Evolutionary conservation across 164 flowering plant species (phyloP), one percentile per base, ranked within the genome.

Genomic region (Annona cherimola): DNA sequence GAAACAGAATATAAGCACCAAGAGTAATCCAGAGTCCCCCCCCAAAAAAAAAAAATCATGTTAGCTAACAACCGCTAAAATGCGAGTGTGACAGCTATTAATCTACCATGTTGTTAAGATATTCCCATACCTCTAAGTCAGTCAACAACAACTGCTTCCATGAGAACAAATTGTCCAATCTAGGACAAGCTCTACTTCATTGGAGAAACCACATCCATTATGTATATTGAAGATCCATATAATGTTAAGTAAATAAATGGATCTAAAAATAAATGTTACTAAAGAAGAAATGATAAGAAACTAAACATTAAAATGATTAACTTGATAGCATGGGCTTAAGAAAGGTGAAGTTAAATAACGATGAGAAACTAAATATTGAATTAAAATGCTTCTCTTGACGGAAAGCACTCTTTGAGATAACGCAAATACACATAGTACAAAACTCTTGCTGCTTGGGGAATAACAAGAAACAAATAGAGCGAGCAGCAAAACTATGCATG

Each of bases 401-500:
- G 57, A 11, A 50, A 50, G 8, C 57, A 66, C 46, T 44, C n/a
- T 5, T 12, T 9, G 50, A 43, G 44, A 7, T 8, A 6, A 43
- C 42, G 8, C 3, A 18, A 16, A 66, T 54, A 43, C 16, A 66
- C 5, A 42, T 12, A 20, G 42, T 62, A 62, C 2, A 66, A 1
- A 18, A 42, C 20, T 16, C 26, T 61, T 9, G 67, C 70, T 73
- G 54, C 62, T 60, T 44, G 68, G 55, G 35, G 70, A n/a, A n/a
- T 42, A 61, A 50, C 1, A 9, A 54, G 50, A 9, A 77, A 72
- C 45, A 68, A 39, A 63, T n/a, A 42, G 40, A 12, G 66, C 42
- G 63, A 69, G 18, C 45, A 72, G 64, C 41, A 76, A 72, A 72
- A 46, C 41, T 18, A 42, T 64, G 71, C 65, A 73, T 55, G 69